Percentiles rank a stretch among this genome's conserved stretches.
These are phyloP conservation scores for Exophiala spinifera DNA, from an alignment of 2,329 filamentous ascomycete genomes.

Conservation along the genomic window DNA sequence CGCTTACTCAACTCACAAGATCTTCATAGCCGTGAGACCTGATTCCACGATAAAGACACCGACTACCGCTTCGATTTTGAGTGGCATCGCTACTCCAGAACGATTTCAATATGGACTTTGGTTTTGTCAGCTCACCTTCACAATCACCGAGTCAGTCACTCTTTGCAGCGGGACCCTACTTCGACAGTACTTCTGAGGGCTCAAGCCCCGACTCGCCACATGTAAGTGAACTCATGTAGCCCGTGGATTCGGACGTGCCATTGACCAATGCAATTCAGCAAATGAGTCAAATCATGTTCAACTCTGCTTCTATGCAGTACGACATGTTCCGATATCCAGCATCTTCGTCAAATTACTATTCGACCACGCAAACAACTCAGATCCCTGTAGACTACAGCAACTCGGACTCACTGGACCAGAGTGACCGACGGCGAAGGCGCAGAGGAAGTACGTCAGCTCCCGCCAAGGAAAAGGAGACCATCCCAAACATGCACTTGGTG, in stretches of 20 bases:
- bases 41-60: conserved; percentile 5
- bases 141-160: conserved; percentile 27
- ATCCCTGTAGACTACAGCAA: conserved; percentile 31
- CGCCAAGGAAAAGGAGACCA: conserved; percentile 29
- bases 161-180: conserved; percentile 26
- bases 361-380: conserved; percentile 21
- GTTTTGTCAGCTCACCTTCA: conserved; percentile 27
- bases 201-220: conserved; percentile 29
- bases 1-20: conserved; percentile 16
- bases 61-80: conserved; percentile 4
- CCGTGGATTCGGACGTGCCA: not conserved
- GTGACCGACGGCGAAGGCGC: conserved; percentile 26
- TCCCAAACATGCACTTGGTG: conserved; percentile 34
- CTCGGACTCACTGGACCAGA: conserved; percentile 28
- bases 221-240: conserved; percentile 19
- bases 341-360: conserved; percentile 22
- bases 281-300: conserved; percentile 26
- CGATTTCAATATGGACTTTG: conserved; percentile 25
- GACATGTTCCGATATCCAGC: conserved; percentile 26
- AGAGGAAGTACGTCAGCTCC: conserved; percentile 21
- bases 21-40: not conserved
- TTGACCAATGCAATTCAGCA: conserved; percentile 18
- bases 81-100: conserved; percentile 14
- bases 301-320: conserved; percentile 23
- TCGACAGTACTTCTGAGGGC: conserved; percentile 29